These are phyloP conservation scores for Chalciporus piperatus DNA, from an alignment of 768 basidiomycete genomes.

Conservation along the genomic window DNA sequence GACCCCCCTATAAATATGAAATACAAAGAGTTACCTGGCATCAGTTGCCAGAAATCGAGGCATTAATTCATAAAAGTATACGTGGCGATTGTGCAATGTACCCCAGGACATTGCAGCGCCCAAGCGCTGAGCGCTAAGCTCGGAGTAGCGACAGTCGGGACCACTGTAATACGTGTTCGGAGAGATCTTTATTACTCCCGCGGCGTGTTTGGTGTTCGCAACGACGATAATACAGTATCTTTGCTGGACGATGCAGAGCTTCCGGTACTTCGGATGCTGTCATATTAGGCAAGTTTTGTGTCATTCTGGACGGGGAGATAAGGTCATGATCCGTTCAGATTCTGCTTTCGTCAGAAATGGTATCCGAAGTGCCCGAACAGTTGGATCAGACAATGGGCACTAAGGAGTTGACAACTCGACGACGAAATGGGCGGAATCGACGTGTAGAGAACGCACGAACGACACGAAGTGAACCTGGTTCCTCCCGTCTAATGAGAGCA, in stretches of 20 bases:
- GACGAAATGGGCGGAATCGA: slow-evolving; percentile 17
- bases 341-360: slow-evolving; percentile 1
- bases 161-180: slow-evolving; percentile 7
- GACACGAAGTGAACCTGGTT: neutral
- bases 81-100: too few species aligned
- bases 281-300: slow-evolving; percentile 8
- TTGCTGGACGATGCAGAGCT: slow-evolving; percentile 12
- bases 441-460: neutral
- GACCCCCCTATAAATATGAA: neutral
- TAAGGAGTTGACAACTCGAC: slow-evolving; percentile 6
- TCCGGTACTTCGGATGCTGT: slow-evolving; percentile 16
- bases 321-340: slow-evolving; percentile 32
- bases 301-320: slow-evolving; percentile 25
- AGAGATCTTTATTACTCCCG: slow-evolving; percentile 23
- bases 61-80: neutral
- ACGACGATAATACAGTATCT: slow-evolving; percentile 11
- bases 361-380: slow-evolving; percentile 7
- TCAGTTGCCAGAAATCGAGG: neutral
- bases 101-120: neutral
- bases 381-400: neutral
- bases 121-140: neutral
- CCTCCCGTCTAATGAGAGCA: slow-evolving; percentile 3
- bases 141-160: slow-evolving; percentile 10
- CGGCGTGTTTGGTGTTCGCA: slow-evolving; percentile 23
- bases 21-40: neutral